Conservation (phyloP, 1,284 basidiomycete genomes). For the Malassezia furfur region DNA sequence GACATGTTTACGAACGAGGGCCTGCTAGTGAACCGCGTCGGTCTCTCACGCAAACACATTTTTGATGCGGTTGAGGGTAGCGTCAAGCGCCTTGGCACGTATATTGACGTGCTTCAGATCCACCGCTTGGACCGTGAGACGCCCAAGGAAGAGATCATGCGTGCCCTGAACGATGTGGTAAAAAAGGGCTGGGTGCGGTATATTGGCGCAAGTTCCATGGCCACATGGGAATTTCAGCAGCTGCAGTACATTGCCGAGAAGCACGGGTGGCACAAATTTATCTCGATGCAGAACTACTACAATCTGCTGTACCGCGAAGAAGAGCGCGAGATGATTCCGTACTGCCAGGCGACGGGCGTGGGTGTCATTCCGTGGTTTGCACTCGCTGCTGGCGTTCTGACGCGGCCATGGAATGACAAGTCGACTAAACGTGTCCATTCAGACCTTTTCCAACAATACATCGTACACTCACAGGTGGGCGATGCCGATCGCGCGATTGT, state of each 20-base stretch:
- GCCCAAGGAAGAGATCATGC: constrained; percentile 60
- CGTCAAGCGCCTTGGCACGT: constrained; percentile 63
- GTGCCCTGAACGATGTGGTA: constrained; percentile 55
- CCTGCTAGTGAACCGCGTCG: constrained; percentile 52
- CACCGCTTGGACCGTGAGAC: constrained; percentile 57
- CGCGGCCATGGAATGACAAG: constrained; percentile 33
- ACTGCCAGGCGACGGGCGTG: constrained; percentile 53
- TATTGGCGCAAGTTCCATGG: constrained; percentile 18
- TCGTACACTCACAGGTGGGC: background rate
- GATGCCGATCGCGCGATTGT: constrained; percentile 18
- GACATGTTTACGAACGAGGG: constrained; percentile 18
- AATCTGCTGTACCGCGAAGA: constrained; percentile 59
- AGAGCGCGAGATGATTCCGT: constrained; percentile 62
- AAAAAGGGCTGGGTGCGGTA: constrained; percentile 45
- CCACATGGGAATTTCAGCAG: constrained; percentile 17
- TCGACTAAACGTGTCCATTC: background rate
- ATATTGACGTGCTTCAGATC: constrained; percentile 52
- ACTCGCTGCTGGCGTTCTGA: constrained; percentile 49
- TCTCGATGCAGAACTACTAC: constrained; percentile 62
- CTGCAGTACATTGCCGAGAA: constrained; percentile 16
- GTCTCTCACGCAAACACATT: constrained; percentile 68
- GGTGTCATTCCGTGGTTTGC: constrained; percentile 52
- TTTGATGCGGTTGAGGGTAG: constrained; percentile 66
- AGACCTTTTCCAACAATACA: background rate
- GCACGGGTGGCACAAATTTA: constrained; percentile 33